phyloP scores from a whole-genome alignment of 2,329 filamentous ascomycete species.

The Camptophora hylomeconis region DNA sequence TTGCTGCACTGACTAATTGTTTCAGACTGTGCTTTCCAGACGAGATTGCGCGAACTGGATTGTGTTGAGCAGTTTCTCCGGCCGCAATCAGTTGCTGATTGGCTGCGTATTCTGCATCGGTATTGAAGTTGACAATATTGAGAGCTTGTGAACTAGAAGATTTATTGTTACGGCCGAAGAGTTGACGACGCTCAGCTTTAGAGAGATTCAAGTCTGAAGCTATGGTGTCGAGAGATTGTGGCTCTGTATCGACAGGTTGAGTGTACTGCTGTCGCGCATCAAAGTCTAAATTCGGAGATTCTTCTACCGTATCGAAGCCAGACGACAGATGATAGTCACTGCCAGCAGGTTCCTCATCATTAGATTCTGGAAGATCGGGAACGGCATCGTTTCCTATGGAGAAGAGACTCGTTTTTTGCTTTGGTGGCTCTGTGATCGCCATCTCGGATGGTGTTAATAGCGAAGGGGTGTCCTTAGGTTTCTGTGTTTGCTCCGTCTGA shows the following conservation, averaged over 20 bases:
- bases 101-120: conserved; percentile 70
- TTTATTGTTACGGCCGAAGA: conserved; percentile 57
- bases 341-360: conserved; percentile 17
- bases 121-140: conserved; percentile 77
- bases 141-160: too few species aligned
- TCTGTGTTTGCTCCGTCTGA: conserved; percentile 10
- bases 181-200: conserved; percentile 60
- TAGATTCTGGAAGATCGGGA: conserved; percentile 15
- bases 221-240: conserved; percentile 54
- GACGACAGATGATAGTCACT: too few species aligned
- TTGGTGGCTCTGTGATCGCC: conserved; percentile 17
- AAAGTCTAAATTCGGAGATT: conserved; percentile 13
- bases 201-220: conserved; percentile 70
- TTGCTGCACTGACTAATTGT: conserved; percentile 73
- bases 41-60: conserved; percentile 68
- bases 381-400: conserved; percentile 15
- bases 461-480: neutral
- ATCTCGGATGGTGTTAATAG: neutral
- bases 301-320: too few species aligned
- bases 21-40: conserved; percentile 82
- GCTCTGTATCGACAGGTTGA: too few species aligned
- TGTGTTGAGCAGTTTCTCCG: conserved; percentile 59
- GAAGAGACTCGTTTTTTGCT: conserved; percentile 33
- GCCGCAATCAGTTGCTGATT: conserved; percentile 59
- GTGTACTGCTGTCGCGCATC: conserved; percentile 6